A percentile compares a stretch with the other conserved stretches of the same genome.
These are phyloP conservation scores for Penicillium psychrofluorescens DNA, from an alignment of 495 filamentous ascomycete genomes.

Conservation along the genomic window DNA sequence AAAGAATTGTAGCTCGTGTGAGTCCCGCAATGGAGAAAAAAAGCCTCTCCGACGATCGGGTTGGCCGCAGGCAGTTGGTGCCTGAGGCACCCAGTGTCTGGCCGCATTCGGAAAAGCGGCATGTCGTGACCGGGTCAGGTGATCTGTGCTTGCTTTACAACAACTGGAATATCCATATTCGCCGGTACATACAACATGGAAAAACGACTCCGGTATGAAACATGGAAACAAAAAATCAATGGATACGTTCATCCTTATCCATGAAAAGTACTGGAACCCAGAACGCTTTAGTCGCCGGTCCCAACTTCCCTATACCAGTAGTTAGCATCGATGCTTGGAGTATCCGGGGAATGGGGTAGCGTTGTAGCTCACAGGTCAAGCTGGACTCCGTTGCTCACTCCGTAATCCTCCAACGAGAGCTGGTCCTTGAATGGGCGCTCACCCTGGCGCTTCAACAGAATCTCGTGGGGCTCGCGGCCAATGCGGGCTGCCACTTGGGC, in stretches of 20 bases:
- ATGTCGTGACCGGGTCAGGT: conserved; percentile 5
- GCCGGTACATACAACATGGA: conserved; percentile 18
- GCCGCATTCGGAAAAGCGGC: conserved; percentile 25
- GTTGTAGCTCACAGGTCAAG: conserved; percentile 58
- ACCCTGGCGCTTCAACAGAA: conserved; percentile 83
- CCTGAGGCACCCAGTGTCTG: conserved; percentile 13
- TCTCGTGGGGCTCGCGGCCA: conserved; percentile 81
- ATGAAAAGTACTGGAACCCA: conserved; percentile 16
- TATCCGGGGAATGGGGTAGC: neutral
- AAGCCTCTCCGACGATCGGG: conserved; percentile 26
- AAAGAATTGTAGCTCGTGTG: conserved; percentile 25
- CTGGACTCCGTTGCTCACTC: conserved; percentile 81
- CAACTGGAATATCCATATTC: conserved; percentile 15
- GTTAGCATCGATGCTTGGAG: conserved; percentile 13
- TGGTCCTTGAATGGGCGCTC: conserved; percentile 88
- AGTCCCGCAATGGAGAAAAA: conserved; percentile 31
- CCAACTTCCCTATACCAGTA: conserved; percentile 52
- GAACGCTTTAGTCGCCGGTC: conserved; percentile 58
- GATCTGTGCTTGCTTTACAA: neutral
- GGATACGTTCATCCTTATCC: conserved; percentile 38
- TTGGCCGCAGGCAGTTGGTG: conserved; percentile 7
- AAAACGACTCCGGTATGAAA: neutral
- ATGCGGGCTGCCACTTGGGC: conserved; percentile 80
- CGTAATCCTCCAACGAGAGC: conserved; percentile 81
- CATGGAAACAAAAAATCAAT: conserved; percentile 32